Base-by-base conservation (phyloP, 192 early-diverging fungal genomes). In the Coemansia sp. region DNA sequence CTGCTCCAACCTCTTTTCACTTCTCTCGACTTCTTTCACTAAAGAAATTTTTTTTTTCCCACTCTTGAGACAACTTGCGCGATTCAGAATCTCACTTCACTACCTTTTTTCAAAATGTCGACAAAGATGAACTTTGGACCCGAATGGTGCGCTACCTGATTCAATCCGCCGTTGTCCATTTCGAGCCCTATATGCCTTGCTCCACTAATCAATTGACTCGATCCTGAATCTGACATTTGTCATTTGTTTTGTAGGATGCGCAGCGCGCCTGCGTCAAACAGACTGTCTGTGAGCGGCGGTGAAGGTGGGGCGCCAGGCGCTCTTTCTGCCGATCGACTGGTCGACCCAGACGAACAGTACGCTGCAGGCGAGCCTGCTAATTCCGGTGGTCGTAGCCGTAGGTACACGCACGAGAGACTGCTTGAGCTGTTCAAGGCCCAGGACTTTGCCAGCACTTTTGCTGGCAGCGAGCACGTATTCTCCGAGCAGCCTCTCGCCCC, bases 111-210 rank as follows among this genome's bases (percentile, higher is more conserved):
- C 0, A 65, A 65, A 67, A 79, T 75, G 77, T 65, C 77, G 36
- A 73, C 79, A 66, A 78, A 78, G 67, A 88, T 92, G 89, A 92
- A 92, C 83, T 92, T 92, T 77, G 89, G 90, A 66, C 89, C 90
- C 36, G 87, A 90, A 75, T 92, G 90, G 90, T 89, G 86, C 70
- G 63, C 34, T 28, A n/a, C 41, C 6, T 20, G 43, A 45, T 20
- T 45, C 43, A 59, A 23, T 61, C 33, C 16, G n/a, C 25, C 16
- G 11, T 11, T 1, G 3, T 45, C 36, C 42, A 11, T 41, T 9
- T 31, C 45, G 10, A 28, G 2, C 56, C 56, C 7, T 16, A 7
- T 20, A 34, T 16, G 45, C 62, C 34, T 16, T 12, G 12, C 34
- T 13, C 37, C 37, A 14, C 4, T 16, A 28, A 28, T 16, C 14